phyloP scores from a whole-genome alignment of 805 yeast genomes.

The Ogataea zsoltii region DNA sequence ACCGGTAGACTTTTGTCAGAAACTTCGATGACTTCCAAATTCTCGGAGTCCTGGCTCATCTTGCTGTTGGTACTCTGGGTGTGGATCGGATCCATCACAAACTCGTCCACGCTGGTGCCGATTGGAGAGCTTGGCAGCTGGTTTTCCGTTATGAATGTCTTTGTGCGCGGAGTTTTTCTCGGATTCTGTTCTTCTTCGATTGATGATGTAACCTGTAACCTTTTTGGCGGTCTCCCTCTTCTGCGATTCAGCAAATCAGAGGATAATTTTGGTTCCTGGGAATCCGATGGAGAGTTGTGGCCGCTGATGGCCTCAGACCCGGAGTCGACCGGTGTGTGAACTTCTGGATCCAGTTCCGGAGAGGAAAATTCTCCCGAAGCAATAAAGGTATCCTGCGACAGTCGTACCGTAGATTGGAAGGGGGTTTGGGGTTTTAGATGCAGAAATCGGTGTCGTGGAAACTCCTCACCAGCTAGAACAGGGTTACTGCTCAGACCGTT shows the following conservation, averaged over 20 bases:
- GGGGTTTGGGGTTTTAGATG: too few relatives aligned
- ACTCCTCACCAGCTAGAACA: too few relatives aligned
- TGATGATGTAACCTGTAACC: not conserved
- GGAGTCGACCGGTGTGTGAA: too few relatives aligned
- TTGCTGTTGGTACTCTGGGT: constrained; percentile 3
- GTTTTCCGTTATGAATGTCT: not conserved
- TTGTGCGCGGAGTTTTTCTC: not conserved
- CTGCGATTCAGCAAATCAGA: not conserved
- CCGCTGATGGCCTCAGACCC: too few relatives aligned
- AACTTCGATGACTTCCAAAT: constrained; percentile 3
- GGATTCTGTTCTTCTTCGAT: not conserved
- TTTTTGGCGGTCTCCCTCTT: not conserved
- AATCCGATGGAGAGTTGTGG: too few relatives aligned
- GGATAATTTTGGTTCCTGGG: not conserved
- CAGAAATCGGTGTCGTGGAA: too few relatives aligned
- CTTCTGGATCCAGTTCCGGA: too few relatives aligned
- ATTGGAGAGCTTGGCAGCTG: constrained; percentile 2
- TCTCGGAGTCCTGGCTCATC: not conserved
- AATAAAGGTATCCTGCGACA: too few relatives aligned
- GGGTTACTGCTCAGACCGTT: too few relatives aligned
- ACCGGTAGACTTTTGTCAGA: constrained; percentile 1
- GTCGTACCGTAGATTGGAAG: too few relatives aligned
- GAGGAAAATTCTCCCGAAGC: too few relatives aligned
- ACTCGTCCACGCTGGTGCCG: constrained; percentile 1
- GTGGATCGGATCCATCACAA: constrained; percentile 1